Conservation (phyloP, 139 green algal species). For the Chlorella sp. region DNA sequence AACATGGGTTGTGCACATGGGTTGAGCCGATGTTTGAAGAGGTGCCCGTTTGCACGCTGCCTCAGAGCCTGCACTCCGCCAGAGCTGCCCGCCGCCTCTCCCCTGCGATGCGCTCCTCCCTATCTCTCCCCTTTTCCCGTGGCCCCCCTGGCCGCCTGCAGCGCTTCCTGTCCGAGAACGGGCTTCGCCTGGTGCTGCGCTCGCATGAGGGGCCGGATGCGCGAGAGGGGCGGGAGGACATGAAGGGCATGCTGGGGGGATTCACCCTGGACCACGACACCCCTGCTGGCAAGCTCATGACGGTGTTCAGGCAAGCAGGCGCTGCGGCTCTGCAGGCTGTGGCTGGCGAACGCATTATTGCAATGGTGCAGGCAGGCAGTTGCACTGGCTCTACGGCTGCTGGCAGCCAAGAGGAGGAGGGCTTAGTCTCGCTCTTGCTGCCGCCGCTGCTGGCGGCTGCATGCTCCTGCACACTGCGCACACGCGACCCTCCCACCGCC, state of each 20-base stretch:
- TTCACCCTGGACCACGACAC: conserved; percentile 87
- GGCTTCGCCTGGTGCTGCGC: conserved; percentile 73
- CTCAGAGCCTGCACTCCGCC: background rate
- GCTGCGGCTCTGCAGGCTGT: background rate
- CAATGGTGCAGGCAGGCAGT: background rate
- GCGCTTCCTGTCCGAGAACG: conserved; percentile 68
- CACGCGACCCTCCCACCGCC: background rate
- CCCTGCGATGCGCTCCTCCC: background rate
- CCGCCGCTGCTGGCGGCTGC: background rate
- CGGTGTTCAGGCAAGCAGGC: conserved; percentile 17
- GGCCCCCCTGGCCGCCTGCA: background rate
- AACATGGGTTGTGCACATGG: background rate
- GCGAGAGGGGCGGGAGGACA: conserved; percentile 72
- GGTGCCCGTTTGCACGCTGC: too few relatives aligned
- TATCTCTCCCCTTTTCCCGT: too few relatives aligned
- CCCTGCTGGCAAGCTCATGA: conserved; percentile 34
- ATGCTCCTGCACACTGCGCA: background rate
- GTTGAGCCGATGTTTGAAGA: too few relatives aligned
- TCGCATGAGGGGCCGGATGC: conserved; percentile 95
- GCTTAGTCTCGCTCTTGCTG: background rate
- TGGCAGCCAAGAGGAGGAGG: background rate
- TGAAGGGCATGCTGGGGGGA: conserved; percentile 76
- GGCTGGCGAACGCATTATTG: background rate
- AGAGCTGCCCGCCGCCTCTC: background rate
- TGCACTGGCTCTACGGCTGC: too few relatives aligned